Evolutionary conservation across 805 yeast species (phyloP).

Genomic region (Candida golubevii): DNA sequence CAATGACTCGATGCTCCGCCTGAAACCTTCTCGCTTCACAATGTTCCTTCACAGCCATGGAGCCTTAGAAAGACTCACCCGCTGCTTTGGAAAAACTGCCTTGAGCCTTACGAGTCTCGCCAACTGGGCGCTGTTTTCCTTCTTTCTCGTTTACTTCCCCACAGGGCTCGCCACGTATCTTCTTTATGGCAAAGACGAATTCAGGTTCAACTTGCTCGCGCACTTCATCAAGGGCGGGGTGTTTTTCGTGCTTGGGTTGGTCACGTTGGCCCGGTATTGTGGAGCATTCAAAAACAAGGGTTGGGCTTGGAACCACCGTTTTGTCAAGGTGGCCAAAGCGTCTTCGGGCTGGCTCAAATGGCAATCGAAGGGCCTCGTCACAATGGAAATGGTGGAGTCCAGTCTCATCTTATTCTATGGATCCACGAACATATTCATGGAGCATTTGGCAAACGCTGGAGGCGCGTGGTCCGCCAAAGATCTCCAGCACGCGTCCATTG

Average conservation of each 20-base stretch:
- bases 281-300: conserved; percentile 76
- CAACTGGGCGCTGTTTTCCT: conserved; percentile 63
- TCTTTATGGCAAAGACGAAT: conserved; percentile 60
- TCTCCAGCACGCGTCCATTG: conserved; percentile 85
- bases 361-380: conserved; percentile 47
- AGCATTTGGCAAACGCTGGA: conserved; percentile 65
- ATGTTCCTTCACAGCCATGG: conserved; percentile 13
- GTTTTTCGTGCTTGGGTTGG: conserved; percentile 67
- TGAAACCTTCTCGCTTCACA: conserved; percentile 7
- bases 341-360: conserved; percentile 30
- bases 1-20: conserved; percentile 17
- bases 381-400: conserved; percentile 85
- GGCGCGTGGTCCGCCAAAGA: conserved; percentile 90
- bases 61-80: conserved; percentile 10
- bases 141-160: conserved; percentile 54
- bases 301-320: conserved; percentile 79
- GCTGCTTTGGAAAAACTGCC: conserved; percentile 21
- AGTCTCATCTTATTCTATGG: conserved; percentile 84
- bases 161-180: conserved; percentile 63
- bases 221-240: conserved; percentile 97
- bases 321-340: conserved; percentile 14
- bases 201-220: conserved; percentile 80
- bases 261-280: conserved; percentile 81
- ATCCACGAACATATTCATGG: conserved; percentile 81
- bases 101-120: conserved; percentile 20